Evolutionary conservation across 2,329 filamentous ascomycete genomes (phyloP), one percentile per base, ranked within the genome.

Genomic region (Colletotrichum aenigma): DNA sequence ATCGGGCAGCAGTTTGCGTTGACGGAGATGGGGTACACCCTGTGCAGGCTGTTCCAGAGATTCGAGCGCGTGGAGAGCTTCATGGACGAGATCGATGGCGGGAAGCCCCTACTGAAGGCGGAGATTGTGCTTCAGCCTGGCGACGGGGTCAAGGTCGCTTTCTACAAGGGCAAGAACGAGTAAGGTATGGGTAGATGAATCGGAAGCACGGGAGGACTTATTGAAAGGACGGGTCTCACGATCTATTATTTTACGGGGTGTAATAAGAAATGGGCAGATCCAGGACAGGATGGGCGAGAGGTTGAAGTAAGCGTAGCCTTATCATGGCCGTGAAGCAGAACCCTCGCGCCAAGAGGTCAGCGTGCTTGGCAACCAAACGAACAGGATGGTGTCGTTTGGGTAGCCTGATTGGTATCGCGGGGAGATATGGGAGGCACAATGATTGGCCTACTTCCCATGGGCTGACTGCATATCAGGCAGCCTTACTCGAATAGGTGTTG

Each of bases 1-100:
- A 91, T 96, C 75, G 94, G 94, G 3, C 94, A 96, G 87, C 94
- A 96, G 83, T 96, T 96, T 82, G 95, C 94, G 16, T 85, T 96
- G 62, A 95, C 94, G 0, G 94, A 96, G 87, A 94, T 94, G 87
- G 87, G 87, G 34, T 96, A 96, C 81, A 92, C 94, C 12, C 88
- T 95, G 76, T 92, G 93, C 32, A 87, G 94, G 60, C 81, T 96
- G 78, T 91, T 96, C 81, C 95, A 96, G 86, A 88, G 89, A 28
- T 97, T 94, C 81, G 91, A 92, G 70, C 84, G 88, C 13, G 86
- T 95, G 9, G 90, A 92, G 80, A 90, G 86, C 80, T 85, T 88
- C 78, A 92, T 92, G 91, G 77, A 82, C 9, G 82, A 84, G n/a
- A 79, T 91, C 48, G 90, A 92, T 79, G 87, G 87, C 16, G 91